A percentile compares a stretch with the other conserved stretches of the same genome.
Evolutionary conservation across 345 rosid genomes (phyloP).

Genomic region (Citrus cavaleriei): DNA sequence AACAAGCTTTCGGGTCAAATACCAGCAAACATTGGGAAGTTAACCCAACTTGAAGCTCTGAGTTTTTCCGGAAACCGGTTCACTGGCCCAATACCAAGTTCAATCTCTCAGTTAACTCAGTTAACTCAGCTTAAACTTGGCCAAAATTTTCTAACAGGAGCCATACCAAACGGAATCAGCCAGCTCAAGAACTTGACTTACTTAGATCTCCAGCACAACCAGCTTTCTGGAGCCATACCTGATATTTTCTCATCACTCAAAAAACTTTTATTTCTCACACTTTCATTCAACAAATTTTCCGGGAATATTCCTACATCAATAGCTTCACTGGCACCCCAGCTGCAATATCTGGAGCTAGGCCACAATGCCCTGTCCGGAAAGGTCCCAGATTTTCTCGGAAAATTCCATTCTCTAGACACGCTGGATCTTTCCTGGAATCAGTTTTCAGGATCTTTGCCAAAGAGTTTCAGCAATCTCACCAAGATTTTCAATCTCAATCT

Average conservation of each 20-base stretch:
- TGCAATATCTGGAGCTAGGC: conserved; percentile 51
- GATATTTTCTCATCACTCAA: conserved; percentile 45
- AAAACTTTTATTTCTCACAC: conserved; percentile 34
- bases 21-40: conserved; percentile 41
- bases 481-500: conserved; percentile 78
- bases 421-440: conserved; percentile 59
- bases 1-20: conserved; percentile 62
- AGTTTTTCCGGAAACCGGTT: conserved; percentile 57
- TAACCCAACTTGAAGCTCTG: conserved; percentile 37
- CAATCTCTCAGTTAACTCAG: conserved; percentile 42
- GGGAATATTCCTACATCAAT: conserved; percentile 57
- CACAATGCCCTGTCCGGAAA: conserved; percentile 51
- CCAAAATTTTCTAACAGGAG: conserved; percentile 50
- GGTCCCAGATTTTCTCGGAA: conserved; percentile 60
- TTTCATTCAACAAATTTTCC: conserved; percentile 52
- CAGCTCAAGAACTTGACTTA: conserved; percentile 34
- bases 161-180: conserved; percentile 42
- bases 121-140: conserved; percentile 51
- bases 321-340: conserved; percentile 39
- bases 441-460: conserved; percentile 48
- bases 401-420: conserved; percentile 55
- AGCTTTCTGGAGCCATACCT: conserved; percentile 54
- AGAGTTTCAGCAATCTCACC: conserved; percentile 59
- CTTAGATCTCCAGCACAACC: conserved; percentile 40
- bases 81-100: conserved; percentile 56